Base-by-base conservation (phyloP, 1,284 basidiomycete genomes). In the Leccinum brunneo-olivaceum region DNA sequence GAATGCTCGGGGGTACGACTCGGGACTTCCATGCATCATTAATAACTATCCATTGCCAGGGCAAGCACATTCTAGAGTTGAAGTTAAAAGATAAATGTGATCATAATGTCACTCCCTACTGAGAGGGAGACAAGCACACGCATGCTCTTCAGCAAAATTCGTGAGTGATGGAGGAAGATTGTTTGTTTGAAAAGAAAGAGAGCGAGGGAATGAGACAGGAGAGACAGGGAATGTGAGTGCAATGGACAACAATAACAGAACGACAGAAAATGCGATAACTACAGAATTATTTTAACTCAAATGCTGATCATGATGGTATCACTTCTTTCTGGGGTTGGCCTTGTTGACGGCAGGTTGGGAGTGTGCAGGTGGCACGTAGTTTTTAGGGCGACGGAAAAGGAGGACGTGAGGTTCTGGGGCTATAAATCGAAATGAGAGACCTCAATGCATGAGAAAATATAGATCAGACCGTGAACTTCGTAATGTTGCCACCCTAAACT, bases 401-500 rank as follows among this genome's bases (percentile, higher is more conserved):
- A 90, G 71, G 37, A 90, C 85, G 57, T 91, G 88, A 6, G 89
- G 89, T 62, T 92, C 89, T 14, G 89, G 89, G 35, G 86, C 89
- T 91, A 52, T 32, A 34, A 38, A 34, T 34, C 24, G 19, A 16
- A 32, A 41, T 61, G 30, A 54, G 48, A 28, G 42, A n/a, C 18
- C 9, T 36, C 5, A 36, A 32, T 6, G 16, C 25, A 7, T 37
- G 30, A 41, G n/a, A 33, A 11, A 24, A 19, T 19, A 24, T 7
- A 39, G 28, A 18, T 66, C 82, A 58, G 56, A 92, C 91, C 89
- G 61, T 96, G 94, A 29, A 96, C 90, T 71, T 95, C 94, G 57
- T 96, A 97, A 59, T 97, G 93, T 62, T 93, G 89, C 94, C 94
- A 98, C 9, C 94, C 94, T 39, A 95, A 70, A 65, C 90, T 93